Conservation (phyloP, 495 filamentous ascomycete species). For the Annulohypoxylon stygium region DNA sequence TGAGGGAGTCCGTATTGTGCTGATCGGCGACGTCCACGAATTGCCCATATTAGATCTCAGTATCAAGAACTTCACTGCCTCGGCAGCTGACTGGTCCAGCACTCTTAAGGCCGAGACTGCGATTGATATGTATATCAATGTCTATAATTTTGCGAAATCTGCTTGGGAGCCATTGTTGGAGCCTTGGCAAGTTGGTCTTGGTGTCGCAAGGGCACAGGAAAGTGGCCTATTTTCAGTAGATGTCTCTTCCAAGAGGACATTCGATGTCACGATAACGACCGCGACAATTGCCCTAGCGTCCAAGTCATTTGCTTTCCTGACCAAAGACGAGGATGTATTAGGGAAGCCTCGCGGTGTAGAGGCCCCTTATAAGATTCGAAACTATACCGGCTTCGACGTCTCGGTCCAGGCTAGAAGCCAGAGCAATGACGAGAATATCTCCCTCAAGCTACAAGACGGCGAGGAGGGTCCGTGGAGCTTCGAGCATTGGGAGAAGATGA, state of each 20-base stretch:
- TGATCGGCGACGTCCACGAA: slow-evolving; percentile 96
- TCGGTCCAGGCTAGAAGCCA: slow-evolving; percentile 82
- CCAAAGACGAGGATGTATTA: slow-evolving; percentile 89
- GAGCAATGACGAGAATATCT: slow-evolving; percentile 66
- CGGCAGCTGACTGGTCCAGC: slow-evolving; percentile 90
- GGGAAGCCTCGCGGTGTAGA: slow-evolving; percentile 93
- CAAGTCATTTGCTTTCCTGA: slow-evolving; percentile 91
- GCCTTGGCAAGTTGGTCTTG: slow-evolving; percentile 94
- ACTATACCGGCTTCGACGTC: slow-evolving; percentile 93
- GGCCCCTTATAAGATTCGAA: slow-evolving; percentile 92
- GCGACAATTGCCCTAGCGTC: slow-evolving; percentile 93
- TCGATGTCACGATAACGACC: slow-evolving; percentile 93
- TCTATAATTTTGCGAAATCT: slow-evolving; percentile 99
- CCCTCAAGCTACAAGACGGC: slow-evolving; percentile 88
- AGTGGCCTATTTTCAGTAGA: slow-evolving; percentile 86
- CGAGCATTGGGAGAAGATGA: slow-evolving; percentile 92
- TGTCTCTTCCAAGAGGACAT: slow-evolving; percentile 84
- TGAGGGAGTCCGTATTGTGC: slow-evolving; percentile 89
- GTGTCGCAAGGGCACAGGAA: slow-evolving; percentile 81
- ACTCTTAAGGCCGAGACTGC: slow-evolving; percentile 87
- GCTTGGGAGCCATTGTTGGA: slow-evolving; percentile 97
- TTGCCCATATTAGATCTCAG: slow-evolving; percentile 94
- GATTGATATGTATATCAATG: slow-evolving; percentile 92
- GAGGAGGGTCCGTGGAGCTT: slow-evolving; percentile 96
- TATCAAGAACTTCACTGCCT: slow-evolving; percentile 87